These are phyloP conservation scores for Celoporthe dispersa DNA, from an alignment of 2,329 filamentous ascomycete species.

Conservation along the genomic window DNA sequence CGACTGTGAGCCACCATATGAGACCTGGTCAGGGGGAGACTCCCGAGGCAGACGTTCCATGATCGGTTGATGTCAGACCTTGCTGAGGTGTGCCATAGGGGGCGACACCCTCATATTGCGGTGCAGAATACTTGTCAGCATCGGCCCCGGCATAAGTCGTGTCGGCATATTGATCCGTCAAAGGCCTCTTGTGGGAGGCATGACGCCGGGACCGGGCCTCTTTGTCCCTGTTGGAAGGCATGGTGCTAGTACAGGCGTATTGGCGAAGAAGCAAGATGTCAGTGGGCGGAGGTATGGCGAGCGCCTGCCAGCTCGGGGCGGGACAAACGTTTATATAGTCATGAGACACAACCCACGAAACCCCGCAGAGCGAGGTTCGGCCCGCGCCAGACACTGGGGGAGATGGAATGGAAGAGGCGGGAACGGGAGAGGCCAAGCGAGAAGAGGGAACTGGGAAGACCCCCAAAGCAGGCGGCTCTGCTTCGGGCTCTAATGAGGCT, in stretches of 20 bases:
- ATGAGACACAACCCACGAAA: not conserved
- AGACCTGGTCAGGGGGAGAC: not conserved
- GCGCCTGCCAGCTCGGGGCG: not conserved
- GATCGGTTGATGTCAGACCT: not conserved
- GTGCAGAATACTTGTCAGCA: not conserved
- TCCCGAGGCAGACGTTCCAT: not conserved
- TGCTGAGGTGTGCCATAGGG: not conserved
- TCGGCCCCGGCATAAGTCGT: not conserved
- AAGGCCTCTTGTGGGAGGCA: not conserved
- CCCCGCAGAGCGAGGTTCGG: not conserved
- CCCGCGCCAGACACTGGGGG: not conserved
- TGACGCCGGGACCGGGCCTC: not conserved
- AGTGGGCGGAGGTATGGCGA: not conserved
- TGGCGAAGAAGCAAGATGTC: not conserved
- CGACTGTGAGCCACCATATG: not conserved
- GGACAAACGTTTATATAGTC: not conserved
- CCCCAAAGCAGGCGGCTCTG: not conserved
- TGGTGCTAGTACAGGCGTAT: not conserved
- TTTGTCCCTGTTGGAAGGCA: not conserved
- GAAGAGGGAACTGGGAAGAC: not conserved
- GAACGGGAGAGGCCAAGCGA: not conserved
- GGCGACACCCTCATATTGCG: not conserved
- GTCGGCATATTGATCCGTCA: not conserved
- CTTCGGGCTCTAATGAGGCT: not conserved
- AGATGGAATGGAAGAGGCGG: not conserved